Base-by-base conservation (phyloP, 1,284 basidiomycete species). In the Boletus subluridellus region DNA sequence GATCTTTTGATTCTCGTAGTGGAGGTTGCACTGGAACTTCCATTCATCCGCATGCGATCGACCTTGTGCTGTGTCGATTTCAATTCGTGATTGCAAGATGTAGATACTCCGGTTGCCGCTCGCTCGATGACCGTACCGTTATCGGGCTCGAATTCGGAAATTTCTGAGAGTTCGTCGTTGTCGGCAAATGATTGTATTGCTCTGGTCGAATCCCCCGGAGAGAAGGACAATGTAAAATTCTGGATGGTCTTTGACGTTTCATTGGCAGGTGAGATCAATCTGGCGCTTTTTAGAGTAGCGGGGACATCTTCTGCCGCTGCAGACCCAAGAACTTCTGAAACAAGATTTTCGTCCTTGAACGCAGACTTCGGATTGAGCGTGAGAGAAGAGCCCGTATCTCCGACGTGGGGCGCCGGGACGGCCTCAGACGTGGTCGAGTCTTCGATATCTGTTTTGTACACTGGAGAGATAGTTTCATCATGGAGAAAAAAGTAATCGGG, bases 391-490 rank as follows among this genome's bases (percentile, higher is more conserved):
- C 7, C 24, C 5, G 10, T 44, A 12, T 54, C 47, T 42, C 32
- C 48, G 14, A n/a, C 4, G 9, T 35, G 26, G 1, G 32, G 32
- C 21, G 17, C 34, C 3, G n/a, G 15, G 17, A 42, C 11, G 24
- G 17, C 48, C 28, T 52, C 57, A 35, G 59, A 49, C 17, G 48
- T 44, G 5, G 55, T 45, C 14, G 24, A 17, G 44, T 69, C 69
- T 39, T 66, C 69, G 15, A 59, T 12, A 46, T 68, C 55, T 10
- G 70, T 73, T 52, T 69, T 62, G 30, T 71, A 74, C 42, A 71
- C 69, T 71, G n/a, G 38, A 46, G 21, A 39, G n/a, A 54, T 11
- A 10, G 30, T 32, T 41, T 50, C 8, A 38, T 56, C 34, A 37
- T 28, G 9, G 45, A 42, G 37, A 35, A 37, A 35, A 37, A 41